Conservation (phyloP, 2,329 filamentous ascomycete genomes). For the Penicillium olsonii region DNA sequence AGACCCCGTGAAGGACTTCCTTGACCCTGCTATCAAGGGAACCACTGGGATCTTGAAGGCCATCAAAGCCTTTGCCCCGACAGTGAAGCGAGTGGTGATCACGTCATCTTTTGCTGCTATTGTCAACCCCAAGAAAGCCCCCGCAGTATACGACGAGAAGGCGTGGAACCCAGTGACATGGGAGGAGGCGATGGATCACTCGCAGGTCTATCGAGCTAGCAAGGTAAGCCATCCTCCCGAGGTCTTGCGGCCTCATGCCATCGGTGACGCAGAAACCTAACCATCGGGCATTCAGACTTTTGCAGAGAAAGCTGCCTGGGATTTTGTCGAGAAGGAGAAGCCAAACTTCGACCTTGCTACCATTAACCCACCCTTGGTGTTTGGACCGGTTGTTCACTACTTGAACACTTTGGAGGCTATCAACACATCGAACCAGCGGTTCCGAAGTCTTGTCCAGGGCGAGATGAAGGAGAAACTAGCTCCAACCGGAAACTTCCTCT, state of each 20-base stretch:
- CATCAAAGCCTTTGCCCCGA: conserved; percentile 62
- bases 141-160: conserved; percentile 39
- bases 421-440: conserved; percentile 72
- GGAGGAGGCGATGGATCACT: conserved; percentile 41
- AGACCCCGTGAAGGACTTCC: conserved; percentile 64
- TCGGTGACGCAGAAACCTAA: conserved; percentile 10
- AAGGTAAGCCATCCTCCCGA: conserved; percentile 49
- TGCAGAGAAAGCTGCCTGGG: conserved; percentile 68
- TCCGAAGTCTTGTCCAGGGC: conserved; percentile 65
- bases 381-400: conserved; percentile 66
- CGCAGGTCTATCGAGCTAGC: conserved; percentile 49
- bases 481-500: conserved; percentile 60
- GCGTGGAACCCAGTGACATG: conserved; percentile 48
- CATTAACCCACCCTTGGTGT: conserved; percentile 64
- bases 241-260: too few relatives aligned
- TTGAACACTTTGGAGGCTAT: conserved; percentile 63
- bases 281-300: conserved; percentile 46
- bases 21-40: conserved; percentile 64
- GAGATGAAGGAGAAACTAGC: conserved; percentile 60
- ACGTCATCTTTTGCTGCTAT: conserved; percentile 71
- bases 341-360: conserved; percentile 63
- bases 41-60: conserved; percentile 64
- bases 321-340: conserved; percentile 58
- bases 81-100: conserved; percentile 71
- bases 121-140: conserved; percentile 47